Evolutionary conservation across 768 basidiomycete species (phyloP), one percentile per base, ranked within the genome.

Genomic region (Mycena leptocephala): DNA sequence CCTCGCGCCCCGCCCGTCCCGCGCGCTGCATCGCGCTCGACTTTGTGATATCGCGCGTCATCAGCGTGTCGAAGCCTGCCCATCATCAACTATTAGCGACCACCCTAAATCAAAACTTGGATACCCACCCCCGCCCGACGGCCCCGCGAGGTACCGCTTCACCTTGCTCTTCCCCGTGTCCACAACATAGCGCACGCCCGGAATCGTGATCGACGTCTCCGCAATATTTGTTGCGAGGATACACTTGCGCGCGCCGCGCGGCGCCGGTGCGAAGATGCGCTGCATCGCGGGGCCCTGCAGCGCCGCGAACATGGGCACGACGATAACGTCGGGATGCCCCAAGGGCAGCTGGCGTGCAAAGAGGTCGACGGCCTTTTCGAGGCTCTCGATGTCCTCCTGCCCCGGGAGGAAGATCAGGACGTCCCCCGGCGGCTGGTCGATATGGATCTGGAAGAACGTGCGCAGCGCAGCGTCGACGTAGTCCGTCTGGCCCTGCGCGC

Each of bases 191-290:
- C 92, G 94, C 71, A 99, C 93, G 0, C 97, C 97, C 4, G 97
- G 97, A 81, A 99, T 98, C 18, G 98, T 99, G 82, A 99, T 96
- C 16, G 95, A 96, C 0, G 98, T 99, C 85, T 99, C 98, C 14
- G 98, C 98, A 73, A 99, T 97, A 84, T 99, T 99, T 22, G 98
- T 99, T 2, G 98, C 95, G 46, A 99, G 88, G 76, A 99, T 96
- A 85, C 97, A 95, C 85, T 99, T 97, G 71, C 98, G 92, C 2
- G 91, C 92, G 66, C 92, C 90, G 1, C 90, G 82, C 18, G 94
- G 92, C 0, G 95, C 85, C 1, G 92, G 85, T 0, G 84, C 81
- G 84, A 99, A 99, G 59, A 95, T 95, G 81, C 92, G 92, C 55
- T 92, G 85, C 84, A 98, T 97, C 76, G 95, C 92, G 14, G 88